Conservation (phyloP, 1,139 yeast species). For the Arxiozyma bovina region DNA sequence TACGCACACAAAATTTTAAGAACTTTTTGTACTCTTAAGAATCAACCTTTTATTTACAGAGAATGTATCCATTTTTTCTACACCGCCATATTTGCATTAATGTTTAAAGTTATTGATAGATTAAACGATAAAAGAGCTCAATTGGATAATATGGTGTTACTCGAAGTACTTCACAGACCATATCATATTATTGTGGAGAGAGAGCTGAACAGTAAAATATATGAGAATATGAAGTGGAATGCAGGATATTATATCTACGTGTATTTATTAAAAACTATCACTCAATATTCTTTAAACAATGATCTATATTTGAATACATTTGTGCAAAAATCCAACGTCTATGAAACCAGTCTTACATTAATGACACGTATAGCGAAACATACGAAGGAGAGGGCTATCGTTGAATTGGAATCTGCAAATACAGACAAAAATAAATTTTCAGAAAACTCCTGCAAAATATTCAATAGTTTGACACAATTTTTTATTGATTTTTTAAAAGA, state of each 20-base stretch:
- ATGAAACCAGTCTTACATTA: neutral
- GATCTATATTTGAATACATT: slow-evolving; percentile 3
- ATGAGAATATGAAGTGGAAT: slow-evolving; percentile 19
- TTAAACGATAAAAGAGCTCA: slow-evolving; percentile 5
- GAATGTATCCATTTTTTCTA: slow-evolving; percentile 9
- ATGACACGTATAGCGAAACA: neutral
- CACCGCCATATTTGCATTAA: slow-evolving; percentile 8
- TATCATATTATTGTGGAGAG: slow-evolving; percentile 8
- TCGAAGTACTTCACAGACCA: slow-evolving; percentile 9
- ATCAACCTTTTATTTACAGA: slow-evolving; percentile 8
- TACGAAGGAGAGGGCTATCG: neutral
- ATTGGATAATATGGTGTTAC: slow-evolving; percentile 10
- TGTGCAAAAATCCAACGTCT: neutral
- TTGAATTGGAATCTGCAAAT: neutral
- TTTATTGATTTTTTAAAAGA: slow-evolving; percentile 5
- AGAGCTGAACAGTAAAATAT: slow-evolving; percentile 8
- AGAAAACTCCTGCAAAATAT: slow-evolving; percentile 3
- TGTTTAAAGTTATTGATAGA: slow-evolving; percentile 7
- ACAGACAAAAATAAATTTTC: neutral
- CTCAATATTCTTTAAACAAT: slow-evolving; percentile 8
- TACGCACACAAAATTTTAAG: slow-evolving; percentile 6
- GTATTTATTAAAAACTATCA: slow-evolving; percentile 10
- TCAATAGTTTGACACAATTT: slow-evolving; percentile 1
- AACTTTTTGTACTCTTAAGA: slow-evolving; percentile 5
- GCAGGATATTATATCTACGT: slow-evolving; percentile 16